Percentiles rank a stretch among this genome's conserved stretches.
phyloP scores from a whole-genome alignment of 306 rosid genomes.

The Potentilla sterilis region DNA sequence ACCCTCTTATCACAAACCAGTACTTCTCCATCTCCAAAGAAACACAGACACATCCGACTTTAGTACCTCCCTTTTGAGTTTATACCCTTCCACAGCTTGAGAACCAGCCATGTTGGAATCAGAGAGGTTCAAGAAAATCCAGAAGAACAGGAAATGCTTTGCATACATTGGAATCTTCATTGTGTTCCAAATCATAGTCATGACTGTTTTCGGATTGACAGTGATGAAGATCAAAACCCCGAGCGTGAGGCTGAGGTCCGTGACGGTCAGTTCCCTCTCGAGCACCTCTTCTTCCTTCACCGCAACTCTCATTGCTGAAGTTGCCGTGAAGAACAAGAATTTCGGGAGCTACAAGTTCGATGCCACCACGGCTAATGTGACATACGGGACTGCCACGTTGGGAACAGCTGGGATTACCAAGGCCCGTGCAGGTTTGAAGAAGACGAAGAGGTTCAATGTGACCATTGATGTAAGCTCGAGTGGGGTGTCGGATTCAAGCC shows the following conservation, averaged over 20 bases:
- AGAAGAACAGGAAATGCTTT: slow-evolving; percentile 23
- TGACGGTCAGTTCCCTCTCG: background rate
- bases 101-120: slow-evolving; percentile 23
- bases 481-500: background rate
- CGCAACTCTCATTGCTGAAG: slow-evolving; percentile 20
- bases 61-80: background rate
- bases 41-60: slow-evolving; percentile 1
- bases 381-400: background rate
- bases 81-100: background rate
- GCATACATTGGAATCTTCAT: slow-evolving; percentile 10
- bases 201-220: background rate
- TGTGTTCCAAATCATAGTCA: slow-evolving; percentile 19
- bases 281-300: background rate
- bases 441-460: slow-evolving; percentile 25
- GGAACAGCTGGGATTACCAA: slow-evolving; percentile 1
- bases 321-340: slow-evolving; percentile 25
- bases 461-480: slow-evolving; percentile 9
- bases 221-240: slow-evolving; percentile 25
- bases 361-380: slow-evolving; percentile 3
- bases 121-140: slow-evolving; percentile 19
- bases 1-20: background rate
- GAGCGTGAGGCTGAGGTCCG: slow-evolving; percentile 7
- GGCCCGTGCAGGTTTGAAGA: slow-evolving; percentile 4
- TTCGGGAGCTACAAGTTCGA: slow-evolving; percentile 29
- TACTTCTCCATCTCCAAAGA: background rate